Evolutionary conservation across 768 basidiomycete species (phyloP), one percentile per base, ranked within the genome.

Genomic region (Russula olivacea): DNA sequence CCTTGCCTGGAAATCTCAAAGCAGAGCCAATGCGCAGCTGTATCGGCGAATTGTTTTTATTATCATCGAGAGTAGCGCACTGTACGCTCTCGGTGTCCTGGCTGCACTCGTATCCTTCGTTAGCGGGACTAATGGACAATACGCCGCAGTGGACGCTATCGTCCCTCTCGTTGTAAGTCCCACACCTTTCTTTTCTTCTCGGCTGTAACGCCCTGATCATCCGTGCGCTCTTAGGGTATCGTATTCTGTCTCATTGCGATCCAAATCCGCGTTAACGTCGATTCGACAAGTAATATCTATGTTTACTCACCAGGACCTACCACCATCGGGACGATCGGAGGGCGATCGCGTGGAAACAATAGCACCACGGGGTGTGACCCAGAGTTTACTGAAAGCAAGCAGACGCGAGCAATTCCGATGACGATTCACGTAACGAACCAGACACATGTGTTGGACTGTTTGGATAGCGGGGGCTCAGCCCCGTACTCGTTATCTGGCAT

Each of bases 201-300:
- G 38, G 10, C 10, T 12, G 9, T 21, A 47, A 47, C 45, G 21
- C 21, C 38, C 5, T 40, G 38, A 15, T 23, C 43, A 43, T n/a
- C 19, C 41, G 5, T 45, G 19, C 43, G 21, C 1, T 5, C 21
- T 10, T 43, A 60, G 58, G 54, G 61, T 19, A 63, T 63, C 17
- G 56, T 30, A 23, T 63, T 63, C 51, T 58, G 23, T 23, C n/a
- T 63, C 5, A 47, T 63, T n/a, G 43, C 58, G 23, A 34, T 63
- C n/a, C 61, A 63, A 51, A 63, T 63, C 15, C 43, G 61, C 25
- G 47, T 58, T 23, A 56, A 47, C 30, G 8, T 36, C 34, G 32
- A 43, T 28, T 28, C 23, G 48, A 28, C 48, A 28, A 21, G 45
- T 21, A 21, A n/a, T 11, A 47, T n/a, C 21, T 21, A 21, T 21